Evolutionary conservation across 73 alveolate genomes (phyloP).

Genomic region (Blepharisma stoltei): DNA sequence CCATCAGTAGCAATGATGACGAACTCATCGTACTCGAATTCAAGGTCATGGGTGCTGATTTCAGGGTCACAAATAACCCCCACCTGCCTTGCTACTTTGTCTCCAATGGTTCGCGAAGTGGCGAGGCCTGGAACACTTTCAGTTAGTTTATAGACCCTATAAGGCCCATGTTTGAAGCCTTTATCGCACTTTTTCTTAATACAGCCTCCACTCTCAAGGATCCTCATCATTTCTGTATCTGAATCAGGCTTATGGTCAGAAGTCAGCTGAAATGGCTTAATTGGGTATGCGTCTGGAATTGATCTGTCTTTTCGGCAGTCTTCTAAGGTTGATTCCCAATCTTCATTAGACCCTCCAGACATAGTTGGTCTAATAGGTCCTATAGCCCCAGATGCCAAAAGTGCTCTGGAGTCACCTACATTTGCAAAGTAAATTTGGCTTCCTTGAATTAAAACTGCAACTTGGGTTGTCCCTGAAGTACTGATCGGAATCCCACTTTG

Average conservation of each 20-base stretch:
- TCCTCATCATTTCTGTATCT: not conserved
- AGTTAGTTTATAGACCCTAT: not conserved
- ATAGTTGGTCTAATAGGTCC: no score
- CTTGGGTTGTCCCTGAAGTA: conserved; percentile 42
- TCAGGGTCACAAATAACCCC: not conserved
- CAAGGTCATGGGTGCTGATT: not conserved
- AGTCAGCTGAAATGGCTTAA: not conserved
- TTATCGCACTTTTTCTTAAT: not conserved
- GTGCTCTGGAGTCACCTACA: conserved; percentile 68
- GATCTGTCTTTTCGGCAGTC: no score
- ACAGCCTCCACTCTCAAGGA: not conserved
- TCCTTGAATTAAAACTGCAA: conserved; percentile 39
- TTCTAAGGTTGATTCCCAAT: no score
- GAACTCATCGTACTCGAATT: not conserved
- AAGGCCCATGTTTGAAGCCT: not conserved
- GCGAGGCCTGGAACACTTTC: not conserved
- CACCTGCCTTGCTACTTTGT: not conserved
- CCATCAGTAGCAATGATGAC: conserved; percentile 19
- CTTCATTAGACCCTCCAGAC: no score
- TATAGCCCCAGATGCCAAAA: not conserved
- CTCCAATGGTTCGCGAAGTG: not conserved
- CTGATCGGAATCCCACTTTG: no score
- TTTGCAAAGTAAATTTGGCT: conserved; percentile 41
- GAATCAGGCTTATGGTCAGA: conserved; percentile 11
- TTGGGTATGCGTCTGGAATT: no score